Percentiles rank a stretch among this genome's conserved stretches.
Evolutionary conservation across 2,329 filamentous ascomycete species (phyloP).

Genomic region (Hypoxylon sp.): DNA sequence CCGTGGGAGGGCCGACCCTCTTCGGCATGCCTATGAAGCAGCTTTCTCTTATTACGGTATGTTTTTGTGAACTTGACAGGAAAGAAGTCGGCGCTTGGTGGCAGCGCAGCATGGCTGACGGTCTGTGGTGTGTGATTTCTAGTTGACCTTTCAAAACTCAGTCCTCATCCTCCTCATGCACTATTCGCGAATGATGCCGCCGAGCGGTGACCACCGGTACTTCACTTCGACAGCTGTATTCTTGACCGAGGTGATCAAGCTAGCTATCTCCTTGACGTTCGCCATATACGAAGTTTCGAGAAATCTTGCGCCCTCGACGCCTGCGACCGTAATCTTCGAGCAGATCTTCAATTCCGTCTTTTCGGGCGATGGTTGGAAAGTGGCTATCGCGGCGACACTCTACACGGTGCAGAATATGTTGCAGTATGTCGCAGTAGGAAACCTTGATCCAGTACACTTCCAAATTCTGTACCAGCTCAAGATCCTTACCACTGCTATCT

Average conservation of each 20-base stretch:
- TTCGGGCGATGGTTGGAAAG: conserved; percentile 91
- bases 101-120: conserved; percentile 26
- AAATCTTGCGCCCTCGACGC: conserved; percentile 80
- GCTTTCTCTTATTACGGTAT: conserved; percentile 73
- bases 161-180: conserved; percentile 87
- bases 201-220: conserved; percentile 84
- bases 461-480: conserved; percentile 95
- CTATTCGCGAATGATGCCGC: conserved; percentile 95
- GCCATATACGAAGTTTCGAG: conserved; percentile 88
- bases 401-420: conserved; percentile 95
- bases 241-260: conserved; percentile 91
- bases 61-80: conserved; percentile 41
- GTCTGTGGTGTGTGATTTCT: conserved; percentile 24
- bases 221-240: conserved; percentile 95
- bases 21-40: conserved; percentile 76
- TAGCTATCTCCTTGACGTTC: conserved; percentile 86
- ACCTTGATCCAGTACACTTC: conserved; percentile 91
- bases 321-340: conserved; percentile 82
- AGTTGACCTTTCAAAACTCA: conserved; percentile 86
- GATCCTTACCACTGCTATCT: conserved; percentile 90
- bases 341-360: conserved; percentile 86
- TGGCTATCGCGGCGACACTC: conserved; percentile 87
- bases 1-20: conserved; percentile 58
- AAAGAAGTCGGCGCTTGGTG: conserved; percentile 19
- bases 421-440: conserved; percentile 91